Conservation (phyloP, 805 yeast genomes). For the Sugiyamaella valdiviana region DNA sequence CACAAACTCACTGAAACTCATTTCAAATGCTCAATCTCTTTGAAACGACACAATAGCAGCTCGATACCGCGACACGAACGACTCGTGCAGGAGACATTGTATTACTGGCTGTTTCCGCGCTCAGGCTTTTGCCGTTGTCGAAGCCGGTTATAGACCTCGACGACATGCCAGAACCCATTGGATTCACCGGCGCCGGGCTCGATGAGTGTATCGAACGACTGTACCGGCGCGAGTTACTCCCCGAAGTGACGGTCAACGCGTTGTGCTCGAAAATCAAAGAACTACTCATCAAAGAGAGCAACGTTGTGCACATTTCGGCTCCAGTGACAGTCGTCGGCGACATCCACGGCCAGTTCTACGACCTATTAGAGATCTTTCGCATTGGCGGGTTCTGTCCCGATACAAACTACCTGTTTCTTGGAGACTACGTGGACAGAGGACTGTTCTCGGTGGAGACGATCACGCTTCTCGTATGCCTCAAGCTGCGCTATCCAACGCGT, state of each 20-base stretch:
- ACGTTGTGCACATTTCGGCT: slow-evolving; percentile 73
- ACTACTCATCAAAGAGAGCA: slow-evolving; percentile 69
- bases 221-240: slow-evolving; percentile 57
- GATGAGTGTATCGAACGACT: slow-evolving; percentile 67
- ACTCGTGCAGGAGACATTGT: too few species aligned
- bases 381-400: slow-evolving; percentile 93
- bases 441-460: slow-evolving; percentile 92
- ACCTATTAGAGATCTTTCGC: slow-evolving; percentile 81
- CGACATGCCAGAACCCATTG: slow-evolving; percentile 19
- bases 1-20: too few species aligned
- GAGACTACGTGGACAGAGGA: slow-evolving; percentile 96
- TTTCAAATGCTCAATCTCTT: too few species aligned
- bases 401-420: slow-evolving; percentile 86
- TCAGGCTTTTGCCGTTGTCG: too few species aligned
- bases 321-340: slow-evolving; percentile 97
- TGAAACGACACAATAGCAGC: too few species aligned
- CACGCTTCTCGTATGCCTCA: slow-evolving; percentile 69
- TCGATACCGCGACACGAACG: too few species aligned
- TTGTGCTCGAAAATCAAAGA: slow-evolving; percentile 79
- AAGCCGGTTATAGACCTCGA: too few species aligned
- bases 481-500: slow-evolving; percentile 80
- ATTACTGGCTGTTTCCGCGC: too few species aligned
- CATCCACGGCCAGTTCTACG: slow-evolving; percentile 96
- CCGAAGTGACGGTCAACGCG: slow-evolving; percentile 64
- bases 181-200: slow-evolving; percentile 37